These are phyloP conservation scores for Yueomyces sp. DNA, from an alignment of 805 yeast genomes.

Conservation along the genomic window DNA sequence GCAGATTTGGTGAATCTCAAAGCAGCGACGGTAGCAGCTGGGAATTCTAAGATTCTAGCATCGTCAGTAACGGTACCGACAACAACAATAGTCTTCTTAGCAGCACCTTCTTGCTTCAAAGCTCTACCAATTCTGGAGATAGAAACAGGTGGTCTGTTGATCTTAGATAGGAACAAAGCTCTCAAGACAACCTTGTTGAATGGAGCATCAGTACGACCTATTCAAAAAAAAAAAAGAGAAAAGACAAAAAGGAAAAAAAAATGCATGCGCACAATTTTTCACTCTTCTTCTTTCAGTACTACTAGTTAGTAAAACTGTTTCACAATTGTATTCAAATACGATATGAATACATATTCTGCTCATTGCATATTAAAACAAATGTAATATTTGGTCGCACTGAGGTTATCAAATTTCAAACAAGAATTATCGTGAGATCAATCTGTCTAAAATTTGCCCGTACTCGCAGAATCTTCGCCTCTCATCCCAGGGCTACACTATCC, in stretches of 20 bases:
- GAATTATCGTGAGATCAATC: neutral
- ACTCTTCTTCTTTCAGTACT: no score
- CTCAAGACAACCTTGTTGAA: conserved; percentile 96
- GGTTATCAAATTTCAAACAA: neutral
- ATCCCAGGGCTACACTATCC: no score
- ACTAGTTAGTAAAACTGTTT: no score
- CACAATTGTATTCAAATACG: no score
- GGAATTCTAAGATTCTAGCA: conserved; percentile 83
- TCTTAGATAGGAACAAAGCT: conserved; percentile 92
- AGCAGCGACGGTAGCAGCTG: conserved; percentile 98
- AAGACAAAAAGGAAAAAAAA: no score
- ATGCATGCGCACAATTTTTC: no score
- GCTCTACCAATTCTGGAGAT: conserved; percentile 82
- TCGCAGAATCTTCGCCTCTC: conserved; percentile 20
- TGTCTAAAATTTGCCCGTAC: conserved; percentile 36
- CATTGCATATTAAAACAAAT: no score
- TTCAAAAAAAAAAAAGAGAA: conserved; percentile 3
- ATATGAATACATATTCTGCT: no score
- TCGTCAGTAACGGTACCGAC: conserved; percentile 99
- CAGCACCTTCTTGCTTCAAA: conserved; percentile 69
- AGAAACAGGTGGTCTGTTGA: conserved; percentile 99
- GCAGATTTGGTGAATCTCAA: conserved; percentile 99
- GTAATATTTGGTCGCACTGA: no score
- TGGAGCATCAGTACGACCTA: conserved; percentile 96
- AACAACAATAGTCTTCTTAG: conserved; percentile 88